Percentiles rank a stretch among this genome's conserved stretches.
Evolutionary conservation across 1,284 basidiomycete genomes (phyloP).

Genomic region (Ustilago nuda): DNA sequence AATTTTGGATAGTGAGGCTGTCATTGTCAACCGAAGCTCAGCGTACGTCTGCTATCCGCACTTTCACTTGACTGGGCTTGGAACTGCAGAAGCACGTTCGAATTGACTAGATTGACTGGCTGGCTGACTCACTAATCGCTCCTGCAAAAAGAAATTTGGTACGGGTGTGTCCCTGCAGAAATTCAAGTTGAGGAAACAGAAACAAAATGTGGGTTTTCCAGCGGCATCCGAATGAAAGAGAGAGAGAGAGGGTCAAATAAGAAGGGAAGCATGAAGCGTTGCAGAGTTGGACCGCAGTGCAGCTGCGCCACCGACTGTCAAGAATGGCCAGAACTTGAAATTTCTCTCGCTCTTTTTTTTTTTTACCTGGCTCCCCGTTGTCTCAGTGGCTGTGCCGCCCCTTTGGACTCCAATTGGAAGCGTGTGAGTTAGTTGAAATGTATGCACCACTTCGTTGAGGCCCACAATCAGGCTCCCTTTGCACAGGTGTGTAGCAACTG

Average conservation of each 20-base stretch:
- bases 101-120: background rate
- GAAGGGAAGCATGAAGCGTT: background rate
- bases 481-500: too few species aligned
- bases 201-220: slow-evolving; percentile 11
- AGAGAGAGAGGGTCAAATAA: background rate
- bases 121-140: background rate
- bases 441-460: too few species aligned
- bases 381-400: background rate
- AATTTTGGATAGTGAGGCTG: slow-evolving; percentile 4
- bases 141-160: slow-evolving; percentile 6
- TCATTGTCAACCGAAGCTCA: slow-evolving; percentile 4
- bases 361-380: background rate
- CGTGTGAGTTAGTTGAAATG: background rate
- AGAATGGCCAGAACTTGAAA: slow-evolving; percentile 15
- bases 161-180: slow-evolving; percentile 5
- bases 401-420: background rate
- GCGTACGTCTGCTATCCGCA: background rate
- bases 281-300: slow-evolving; percentile 11
- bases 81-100: background rate
- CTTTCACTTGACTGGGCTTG: slow-evolving; percentile 6
- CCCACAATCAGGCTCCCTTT: too few species aligned
- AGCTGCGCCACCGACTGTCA: slow-evolving; percentile 17
- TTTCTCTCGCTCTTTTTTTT: slow-evolving; percentile 2
- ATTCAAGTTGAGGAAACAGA: background rate
- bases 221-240: slow-evolving; percentile 3